Evolutionary conservation across 345 rosid species (phyloP).

Genomic region (Euclidium syriacum): DNA sequence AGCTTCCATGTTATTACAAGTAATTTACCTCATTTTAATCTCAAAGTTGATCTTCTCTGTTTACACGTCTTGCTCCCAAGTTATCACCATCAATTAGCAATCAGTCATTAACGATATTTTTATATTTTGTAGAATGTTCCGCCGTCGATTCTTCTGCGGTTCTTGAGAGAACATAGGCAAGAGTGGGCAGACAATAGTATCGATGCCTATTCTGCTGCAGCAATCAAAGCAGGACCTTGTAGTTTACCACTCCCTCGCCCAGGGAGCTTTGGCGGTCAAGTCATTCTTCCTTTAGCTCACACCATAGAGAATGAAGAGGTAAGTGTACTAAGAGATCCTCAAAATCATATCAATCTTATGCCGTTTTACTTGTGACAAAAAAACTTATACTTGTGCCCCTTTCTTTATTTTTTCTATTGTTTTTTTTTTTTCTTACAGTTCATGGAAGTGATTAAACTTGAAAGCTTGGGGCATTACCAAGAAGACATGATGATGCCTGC

Average conservation of each 20-base stretch:
- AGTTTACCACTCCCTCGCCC: constrained; percentile 66
- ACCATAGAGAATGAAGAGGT: constrained; percentile 96
- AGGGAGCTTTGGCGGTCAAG: constrained; percentile 89
- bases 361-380: neutral
- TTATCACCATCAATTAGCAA: too few species aligned
- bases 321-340: constrained; percentile 3
- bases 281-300: constrained; percentile 95
- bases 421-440: constrained; percentile 40
- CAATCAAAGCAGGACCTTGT: constrained; percentile 87
- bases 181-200: constrained; percentile 98
- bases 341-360: neutral
- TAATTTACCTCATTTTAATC: constrained; percentile 19
- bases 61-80: neutral
- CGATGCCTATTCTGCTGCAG: constrained; percentile 89
- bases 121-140: constrained; percentile 72
- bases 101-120: neutral
- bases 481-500: constrained; percentile 83
- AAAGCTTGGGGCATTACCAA: constrained; percentile 71
- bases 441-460: constrained; percentile 92
- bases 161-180: constrained; percentile 91
- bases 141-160: constrained; percentile 82
- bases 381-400: neutral
- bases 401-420: too few species aligned
- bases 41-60: neutral
- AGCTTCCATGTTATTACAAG: constrained; percentile 97